Percentiles rank a stretch among this genome's conserved stretches.
phyloP scores from a whole-genome alignment of 2,329 filamentous ascomycete genomes.

The Rhynchosporium graminicola region DNA sequence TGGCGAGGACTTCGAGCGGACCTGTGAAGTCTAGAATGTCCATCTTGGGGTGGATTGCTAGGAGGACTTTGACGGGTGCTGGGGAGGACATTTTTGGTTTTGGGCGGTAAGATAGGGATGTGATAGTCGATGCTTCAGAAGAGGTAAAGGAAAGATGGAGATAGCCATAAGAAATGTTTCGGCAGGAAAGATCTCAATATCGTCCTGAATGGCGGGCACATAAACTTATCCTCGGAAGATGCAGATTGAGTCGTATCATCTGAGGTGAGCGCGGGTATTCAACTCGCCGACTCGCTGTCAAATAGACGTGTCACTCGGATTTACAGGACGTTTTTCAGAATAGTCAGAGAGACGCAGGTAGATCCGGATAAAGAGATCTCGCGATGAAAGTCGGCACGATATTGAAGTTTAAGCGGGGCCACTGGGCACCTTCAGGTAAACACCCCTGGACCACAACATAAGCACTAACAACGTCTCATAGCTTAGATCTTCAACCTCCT shows the following conservation, averaged over 20 bases:
- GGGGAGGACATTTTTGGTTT: conserved; percentile 13
- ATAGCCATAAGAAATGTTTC: too few relatives aligned
- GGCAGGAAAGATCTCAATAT: too few relatives aligned
- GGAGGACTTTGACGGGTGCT: conserved; percentile 54
- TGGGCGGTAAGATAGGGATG: neutral
- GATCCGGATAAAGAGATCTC: neutral
- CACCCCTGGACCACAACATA: neutral
- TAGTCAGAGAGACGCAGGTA: neutral
- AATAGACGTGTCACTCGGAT: neutral
- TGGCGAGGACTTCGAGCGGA: conserved; percentile 55
- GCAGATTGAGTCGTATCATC: too few relatives aligned
- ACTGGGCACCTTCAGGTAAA: too few relatives aligned
- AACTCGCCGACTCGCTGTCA: too few relatives aligned
- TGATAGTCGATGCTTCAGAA: neutral
- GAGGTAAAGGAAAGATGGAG: too few relatives aligned
- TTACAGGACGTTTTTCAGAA: neutral
- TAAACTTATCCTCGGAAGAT: too few relatives aligned
- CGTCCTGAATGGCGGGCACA: too few relatives aligned
- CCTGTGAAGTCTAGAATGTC: conserved; percentile 56
- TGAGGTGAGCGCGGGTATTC: too few relatives aligned
- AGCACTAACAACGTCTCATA: neutral
- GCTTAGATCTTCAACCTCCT: neutral
- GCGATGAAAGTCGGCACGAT: neutral
- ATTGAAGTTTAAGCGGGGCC: conserved; percentile 5
- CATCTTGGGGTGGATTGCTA: conserved; percentile 53